Evolutionary conservation across 2,329 filamentous ascomycete species (phyloP), one percentile per base, ranked within the genome.

Genomic region (Venturia aucupariae): DNA sequence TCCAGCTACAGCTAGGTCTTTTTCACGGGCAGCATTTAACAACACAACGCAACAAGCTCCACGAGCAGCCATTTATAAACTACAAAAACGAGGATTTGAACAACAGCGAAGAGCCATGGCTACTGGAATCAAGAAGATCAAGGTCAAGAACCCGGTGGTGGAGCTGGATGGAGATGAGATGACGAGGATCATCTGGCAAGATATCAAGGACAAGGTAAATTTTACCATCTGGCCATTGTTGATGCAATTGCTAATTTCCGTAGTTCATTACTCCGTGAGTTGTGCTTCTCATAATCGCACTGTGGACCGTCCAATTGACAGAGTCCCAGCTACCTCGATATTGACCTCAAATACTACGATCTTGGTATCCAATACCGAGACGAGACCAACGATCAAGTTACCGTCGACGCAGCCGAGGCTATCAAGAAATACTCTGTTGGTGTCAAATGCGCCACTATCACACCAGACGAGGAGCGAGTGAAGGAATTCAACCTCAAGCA

Each of bases 401-500:
- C 94, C 2, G 77, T 92, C 71, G 94, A 97, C 75, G 90, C 93
- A 64, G 94, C 94, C 64, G 91, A 96, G 81, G 94, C 94, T 54
- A 97, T 97, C 82, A 92, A 96, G 85, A 96, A 97, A 84, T 97
- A 97, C 84, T 91, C 89, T 66, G 94, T 99, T 64, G 94, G 93
- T 78, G 91, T 99, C 81, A 99, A 99, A 84, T 99, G 94, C 79
- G 94, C 94, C 69, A 99, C 94, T 76, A 99, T 99, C 81, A 99
- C 94, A 54, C 94, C 94, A 46, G 94, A 99, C 76, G 94, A 99
- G 85, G 89, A 86, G 68, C 89, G 94, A 76, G 93, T 99, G 38
- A 85, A 97, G 82, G 94, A 97, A 80, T 99, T 97, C 80, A 92
- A 97, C 76, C 85, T 99, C 71, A 99, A 97, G 89, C 88, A 97